Percentiles rank a stretch among this genome's conserved stretches.
Conservation (phyloP, 176 grass and related monocot species). For the Elaeis guineensis region DNA sequence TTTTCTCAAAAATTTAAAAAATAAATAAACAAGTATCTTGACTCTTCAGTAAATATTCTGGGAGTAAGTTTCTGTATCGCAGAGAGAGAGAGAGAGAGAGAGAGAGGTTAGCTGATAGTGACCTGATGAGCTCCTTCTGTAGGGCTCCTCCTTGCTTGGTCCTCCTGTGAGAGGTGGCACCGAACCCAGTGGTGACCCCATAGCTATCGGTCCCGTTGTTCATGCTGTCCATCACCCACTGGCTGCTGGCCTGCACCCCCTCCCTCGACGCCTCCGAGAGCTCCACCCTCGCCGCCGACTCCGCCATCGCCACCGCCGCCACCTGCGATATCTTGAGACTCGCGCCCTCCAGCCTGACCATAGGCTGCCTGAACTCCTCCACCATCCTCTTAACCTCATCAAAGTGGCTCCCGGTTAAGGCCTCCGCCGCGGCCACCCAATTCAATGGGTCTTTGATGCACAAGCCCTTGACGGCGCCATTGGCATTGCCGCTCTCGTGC, state of each 20-base stretch:
- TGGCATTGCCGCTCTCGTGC: not conserved
- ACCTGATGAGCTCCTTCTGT: constrained; percentile 95
- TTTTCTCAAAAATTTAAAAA: too few relatives aligned
- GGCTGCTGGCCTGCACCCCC: constrained; percentile 73
- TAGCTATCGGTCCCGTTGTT: constrained; percentile 79
- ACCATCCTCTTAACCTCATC: constrained; percentile 15
- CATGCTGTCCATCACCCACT: constrained; percentile 84
- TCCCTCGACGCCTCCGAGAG: constrained; percentile 57
- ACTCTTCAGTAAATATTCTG: too few relatives aligned
- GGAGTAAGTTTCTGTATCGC: not conserved
- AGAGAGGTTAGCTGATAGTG: not conserved
- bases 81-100: not conserved
- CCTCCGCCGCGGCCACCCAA: not conserved
- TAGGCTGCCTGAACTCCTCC: constrained; percentile 3
- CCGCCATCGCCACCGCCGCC: constrained; percentile 35
- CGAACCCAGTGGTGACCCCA: constrained; percentile 83
- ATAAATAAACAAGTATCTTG: too few relatives aligned
- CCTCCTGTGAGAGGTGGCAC: constrained; percentile 67
- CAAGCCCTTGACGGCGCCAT: not conserved
- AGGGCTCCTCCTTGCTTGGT: constrained; percentile 79
- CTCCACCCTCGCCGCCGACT: constrained; percentile 31
- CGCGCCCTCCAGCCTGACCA: constrained; percentile 5
- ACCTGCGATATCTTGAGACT: constrained; percentile 15
- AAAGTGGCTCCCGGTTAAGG: constrained; percentile 2
- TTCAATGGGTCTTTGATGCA: constrained; percentile 5